Conservation (phyloP, 176 grass and related monocot genomes). For the Triticum urartu region DNA sequence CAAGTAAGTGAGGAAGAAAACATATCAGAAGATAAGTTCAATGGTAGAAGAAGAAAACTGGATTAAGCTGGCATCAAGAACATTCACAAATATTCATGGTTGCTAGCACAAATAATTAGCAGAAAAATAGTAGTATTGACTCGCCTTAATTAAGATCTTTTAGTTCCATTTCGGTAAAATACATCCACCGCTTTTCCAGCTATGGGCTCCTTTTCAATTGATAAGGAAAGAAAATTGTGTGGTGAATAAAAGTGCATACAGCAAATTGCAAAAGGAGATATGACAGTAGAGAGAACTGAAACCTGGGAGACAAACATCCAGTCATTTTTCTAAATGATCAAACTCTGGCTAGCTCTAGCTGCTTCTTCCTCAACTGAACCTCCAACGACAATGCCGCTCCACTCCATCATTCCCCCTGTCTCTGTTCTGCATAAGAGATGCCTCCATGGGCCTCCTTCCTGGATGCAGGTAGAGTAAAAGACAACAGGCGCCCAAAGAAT, state of each 20-base stretch:
- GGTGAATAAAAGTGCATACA: neutral
- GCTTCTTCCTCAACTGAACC: neutral
- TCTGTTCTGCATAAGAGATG: too few relatives aligned
- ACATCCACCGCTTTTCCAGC: neutral
- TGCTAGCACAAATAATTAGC: neutral
- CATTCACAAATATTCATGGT: neutral
- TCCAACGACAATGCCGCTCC: neutral
- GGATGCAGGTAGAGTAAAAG: neutral
- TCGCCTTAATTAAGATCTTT: neutral
- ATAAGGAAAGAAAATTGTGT: neutral
- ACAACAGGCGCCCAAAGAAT: neutral
- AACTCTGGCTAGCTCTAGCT: neutral
- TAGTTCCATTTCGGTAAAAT: neutral
- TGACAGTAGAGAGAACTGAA: neutral
- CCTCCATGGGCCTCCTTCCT: neutral
- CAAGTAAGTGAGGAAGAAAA: neutral
- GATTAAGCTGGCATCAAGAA: neutral
- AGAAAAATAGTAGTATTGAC: neutral
- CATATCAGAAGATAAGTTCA: neutral
- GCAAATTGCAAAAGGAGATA: neutral
- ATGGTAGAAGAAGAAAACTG: neutral
- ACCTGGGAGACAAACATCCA: neutral
- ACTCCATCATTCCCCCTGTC: neutral
- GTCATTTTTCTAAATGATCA: neutral
- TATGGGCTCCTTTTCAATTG: neutral